These are phyloP conservation scores for Bathelium albidoporum DNA, from an alignment of 495 filamentous ascomycete genomes.

Conservation along the genomic window DNA sequence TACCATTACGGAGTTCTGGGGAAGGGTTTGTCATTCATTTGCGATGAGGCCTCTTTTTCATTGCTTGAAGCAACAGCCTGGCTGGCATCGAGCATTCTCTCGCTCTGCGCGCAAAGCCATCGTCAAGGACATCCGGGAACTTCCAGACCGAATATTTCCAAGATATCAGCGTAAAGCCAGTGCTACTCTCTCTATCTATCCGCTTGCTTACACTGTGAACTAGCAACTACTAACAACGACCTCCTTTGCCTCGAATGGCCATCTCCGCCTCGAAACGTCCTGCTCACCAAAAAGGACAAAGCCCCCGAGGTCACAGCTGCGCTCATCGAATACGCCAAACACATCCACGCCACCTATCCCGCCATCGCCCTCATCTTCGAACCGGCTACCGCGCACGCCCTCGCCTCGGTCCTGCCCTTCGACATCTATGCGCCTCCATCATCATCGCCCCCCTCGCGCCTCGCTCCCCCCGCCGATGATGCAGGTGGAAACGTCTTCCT, in stretches of 20 bases:
- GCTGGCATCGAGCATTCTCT: conserved; percentile 33
- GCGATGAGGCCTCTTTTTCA: not conserved
- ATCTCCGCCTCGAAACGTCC: conserved; percentile 74
- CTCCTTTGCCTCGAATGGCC: conserved; percentile 85
- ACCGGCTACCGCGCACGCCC: conserved; percentile 54
- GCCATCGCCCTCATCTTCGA: conserved; percentile 76
- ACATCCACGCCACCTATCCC: conserved; percentile 72
- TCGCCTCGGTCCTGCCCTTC: conserved; percentile 65
- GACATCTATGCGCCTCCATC: conserved; percentile 51
- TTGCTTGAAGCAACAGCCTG: not conserved
- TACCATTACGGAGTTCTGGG: not conserved
- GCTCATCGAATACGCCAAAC: conserved; percentile 69
- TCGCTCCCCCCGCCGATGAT: too few relatives aligned
- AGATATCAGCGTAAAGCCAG: conserved; percentile 41
- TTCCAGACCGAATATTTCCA: conserved; percentile 45
- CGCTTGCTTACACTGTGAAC: conserved; percentile 11
- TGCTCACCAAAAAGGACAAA: conserved; percentile 79
- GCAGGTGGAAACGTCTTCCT: too few relatives aligned
- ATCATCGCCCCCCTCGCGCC: conserved; percentile 4
- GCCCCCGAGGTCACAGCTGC: conserved; percentile 59
- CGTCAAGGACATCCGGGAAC: conserved; percentile 40
- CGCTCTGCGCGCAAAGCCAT: conserved; percentile 30
- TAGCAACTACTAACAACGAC: conserved; percentile 46
- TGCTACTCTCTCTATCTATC: not conserved
- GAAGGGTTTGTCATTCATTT: not conserved